Percentiles rank a stretch among this genome's conserved stretches.
Conservation (phyloP, 2,329 filamentous ascomycete genomes). For the Sporothrix luriei region DNA sequence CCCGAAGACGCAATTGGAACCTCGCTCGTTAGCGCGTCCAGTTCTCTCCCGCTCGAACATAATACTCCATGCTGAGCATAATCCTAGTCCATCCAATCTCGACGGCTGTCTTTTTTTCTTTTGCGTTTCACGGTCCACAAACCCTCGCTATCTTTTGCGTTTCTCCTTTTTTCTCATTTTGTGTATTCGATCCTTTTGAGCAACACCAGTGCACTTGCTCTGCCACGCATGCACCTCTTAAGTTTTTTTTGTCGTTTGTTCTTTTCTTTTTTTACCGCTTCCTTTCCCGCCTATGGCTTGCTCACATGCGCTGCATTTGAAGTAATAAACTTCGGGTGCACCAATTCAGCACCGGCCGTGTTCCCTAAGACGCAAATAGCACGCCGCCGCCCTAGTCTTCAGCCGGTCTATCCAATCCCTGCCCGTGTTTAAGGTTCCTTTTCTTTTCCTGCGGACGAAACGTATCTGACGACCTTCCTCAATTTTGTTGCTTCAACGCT, state of each 20-base stretch:
- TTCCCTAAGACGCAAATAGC: slow-evolving; percentile 11
- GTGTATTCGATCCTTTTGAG: not conserved
- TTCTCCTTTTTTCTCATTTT: slow-evolving; percentile 20
- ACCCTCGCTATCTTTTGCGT: not conserved
- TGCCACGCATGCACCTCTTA: not conserved
- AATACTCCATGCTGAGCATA: not conserved
- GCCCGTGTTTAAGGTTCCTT: slow-evolving; percentile 2
- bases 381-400: not conserved
- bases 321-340: not conserved
- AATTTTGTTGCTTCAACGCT: not conserved
- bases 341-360: not conserved
- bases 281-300: not conserved
- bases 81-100: slow-evolving; percentile 25
- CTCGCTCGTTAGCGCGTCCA: not conserved
- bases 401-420: not conserved
- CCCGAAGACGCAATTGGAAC: slow-evolving; percentile 9
- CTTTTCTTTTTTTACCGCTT: no score
- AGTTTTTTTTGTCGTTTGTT: not conserved
- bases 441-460: not conserved
- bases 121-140: slow-evolving; percentile 17
- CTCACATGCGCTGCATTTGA: not conserved
- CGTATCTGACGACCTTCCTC: not conserved
- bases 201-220: not conserved
- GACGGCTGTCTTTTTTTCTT: not conserved
- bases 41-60: not conserved